Evolutionary conservation across 2,329 filamentous ascomycete species (phyloP).

Genomic region (Pseudogymnoascus sp.): DNA sequence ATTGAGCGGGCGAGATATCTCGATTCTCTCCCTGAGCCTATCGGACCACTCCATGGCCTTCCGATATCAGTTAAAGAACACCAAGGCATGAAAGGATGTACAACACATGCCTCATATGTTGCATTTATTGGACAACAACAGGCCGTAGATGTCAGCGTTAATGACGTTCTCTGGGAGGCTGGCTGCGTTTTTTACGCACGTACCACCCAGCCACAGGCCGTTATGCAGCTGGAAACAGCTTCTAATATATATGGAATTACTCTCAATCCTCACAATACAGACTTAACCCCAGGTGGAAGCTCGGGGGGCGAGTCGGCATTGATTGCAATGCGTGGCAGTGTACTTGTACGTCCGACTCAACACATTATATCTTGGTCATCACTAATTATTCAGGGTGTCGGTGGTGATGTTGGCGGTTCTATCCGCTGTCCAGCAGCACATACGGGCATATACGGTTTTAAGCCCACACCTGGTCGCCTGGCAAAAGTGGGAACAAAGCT

Average conservation of each 20-base stretch:
- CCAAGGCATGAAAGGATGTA: constrained; percentile 41
- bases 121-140: constrained; percentile 37
- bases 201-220: constrained; percentile 47
- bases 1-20: constrained; percentile 29
- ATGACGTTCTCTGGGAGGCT: constrained; percentile 34
- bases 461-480: constrained; percentile 24
- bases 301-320: constrained; percentile 12
- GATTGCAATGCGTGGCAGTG: constrained; percentile 10
- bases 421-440: constrained; percentile 11
- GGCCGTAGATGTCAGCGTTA: background rate
- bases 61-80: constrained; percentile 51
- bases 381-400: background rate
- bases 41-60: constrained; percentile 37
- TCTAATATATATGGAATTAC: constrained; percentile 45
- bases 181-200: constrained; percentile 47
- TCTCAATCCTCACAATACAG: constrained; percentile 22
- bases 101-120: constrained; percentile 44
- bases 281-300: constrained; percentile 10
- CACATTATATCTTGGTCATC: background rate
- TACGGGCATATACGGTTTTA: constrained; percentile 27
- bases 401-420: constrained; percentile 1
- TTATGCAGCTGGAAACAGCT: constrained; percentile 48
- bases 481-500: constrained; percentile 21
- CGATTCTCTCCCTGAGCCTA: constrained; percentile 29
- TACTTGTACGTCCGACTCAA: background rate